Evolutionary conservation across 495 filamentous ascomycete species (phyloP), one percentile per base, ranked within the genome.

Genomic region (Mytilinidion resinicola): DNA sequence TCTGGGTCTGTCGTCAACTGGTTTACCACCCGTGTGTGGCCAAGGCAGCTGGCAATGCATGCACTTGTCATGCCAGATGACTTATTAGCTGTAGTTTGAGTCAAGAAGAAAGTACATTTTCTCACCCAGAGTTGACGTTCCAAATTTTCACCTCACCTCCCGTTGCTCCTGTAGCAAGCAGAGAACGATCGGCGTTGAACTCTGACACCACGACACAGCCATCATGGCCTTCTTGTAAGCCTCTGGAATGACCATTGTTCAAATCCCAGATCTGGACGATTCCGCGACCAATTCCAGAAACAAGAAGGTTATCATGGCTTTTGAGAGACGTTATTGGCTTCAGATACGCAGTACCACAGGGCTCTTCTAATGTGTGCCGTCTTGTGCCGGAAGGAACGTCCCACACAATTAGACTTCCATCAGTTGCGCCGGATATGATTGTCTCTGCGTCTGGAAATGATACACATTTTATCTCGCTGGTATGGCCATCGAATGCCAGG

Each of bases 401-500:
- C 42, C 42, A 46, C 42, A 46, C 42, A 17, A 46, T 46, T 17
- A 46, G 20, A 46, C 42, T 17, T 46, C 42, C 42, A 46, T 46
- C 42, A 17, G 12, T 9, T 46, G 42, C 42, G 42, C 42, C 42
- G 12, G 42, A 46, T 9, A 46, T 46, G 15, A 46, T 46, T 11
- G 42, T 46, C 9, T 9, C 20, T 46, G 42, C 7, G 8, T 9
- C 15, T 9, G 42, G 42, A 17, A 9, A 46, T 17, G 20, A 46
- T 7, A 46, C 15, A 17, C 42, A 9, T 17, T 9, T 46, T 46
- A 46, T 46, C 20, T 7, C 15, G 20, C 20, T 17, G 15, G 42
- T 46, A 17, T 46, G 42, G 15, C 42, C 42, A 46, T 11, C 20
- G 42, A 46, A 17, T 7, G 15, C 15, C 7, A 46, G 42, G 42